Base-by-base conservation (phyloP, 805 yeast species). In the Monosporozyma unispora region DNA sequence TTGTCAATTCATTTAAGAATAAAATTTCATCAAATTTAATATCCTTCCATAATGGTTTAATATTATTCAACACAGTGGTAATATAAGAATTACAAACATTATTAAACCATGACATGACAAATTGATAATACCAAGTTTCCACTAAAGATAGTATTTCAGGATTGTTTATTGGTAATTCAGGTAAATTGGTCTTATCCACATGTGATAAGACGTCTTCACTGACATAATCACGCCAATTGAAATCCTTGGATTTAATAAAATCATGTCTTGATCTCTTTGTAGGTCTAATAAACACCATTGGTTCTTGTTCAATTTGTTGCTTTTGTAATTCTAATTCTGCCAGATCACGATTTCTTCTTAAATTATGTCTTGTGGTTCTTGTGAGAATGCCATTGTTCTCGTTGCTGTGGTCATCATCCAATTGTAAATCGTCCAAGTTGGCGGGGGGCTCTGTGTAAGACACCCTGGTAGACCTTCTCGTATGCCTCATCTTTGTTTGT, bases 71-170 rank as follows among this genome's bases (percentile, higher is more conserved):
- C 1, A 48, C 45, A 1, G 46, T 50, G n/a, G 54, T 49, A 12
- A 46, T 44, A 48, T 49, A 63, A 5, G 69, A 63, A 25, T 61
- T 61, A 44, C 65, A 60, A 5, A 64, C 67, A 47, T 58, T 60
- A 46, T 62, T 60, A n/a, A 66, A 54, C 66, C 69, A 67, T 16
- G 61, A 55, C 10, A 66, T 54, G 22, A 62, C 61, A 42, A 59
- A 64, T 46, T 67, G 70, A 46, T 62, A 67, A 19, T 54, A 50
- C 69, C 69, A 66, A 8, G 54, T 50, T 22, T 44, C 33, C 10
- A 58, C 25, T 28, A 65, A 44, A 9, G 51, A 52, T 11, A 50
- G 45, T 7, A 48, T 21, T 29, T 6, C 45, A 22, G 19, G 3
- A 45, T 48, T 35, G 21, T 35, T 47, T 38, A 10, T 33, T 39